Evolutionary conservation across 1,284 basidiomycete species (phyloP), one percentile per base, ranked within the genome.

Genomic region (Cutaneotrichosporon cyanovorans): DNA sequence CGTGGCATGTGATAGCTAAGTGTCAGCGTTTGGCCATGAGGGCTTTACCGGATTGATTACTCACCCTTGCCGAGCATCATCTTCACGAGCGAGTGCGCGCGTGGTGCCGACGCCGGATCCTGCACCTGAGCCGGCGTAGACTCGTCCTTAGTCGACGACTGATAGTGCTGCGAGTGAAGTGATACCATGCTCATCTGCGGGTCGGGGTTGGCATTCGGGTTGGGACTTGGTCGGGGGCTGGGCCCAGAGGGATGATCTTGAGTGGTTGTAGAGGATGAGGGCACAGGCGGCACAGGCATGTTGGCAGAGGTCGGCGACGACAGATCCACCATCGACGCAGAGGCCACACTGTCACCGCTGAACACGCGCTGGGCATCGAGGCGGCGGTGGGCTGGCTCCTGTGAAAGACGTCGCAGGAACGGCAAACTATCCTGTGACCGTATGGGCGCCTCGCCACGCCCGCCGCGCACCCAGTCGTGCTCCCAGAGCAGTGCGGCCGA

Each of bases 401-500:
- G 77, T 65, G 87, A 92, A 64, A 93, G 84, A 4, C 91, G 82
- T 16, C 87, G 83, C 19, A 93, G 75, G 76, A 93, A 95, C 4
- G 91, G 91, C 31, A 96, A 86, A 58, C 87, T 91, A 62, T 96
- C 92, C 66, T 95, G 87, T 31, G 84, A 84, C 18, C 86, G 83
- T 4, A 28, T 16, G 31, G 35, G 16, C 23, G 47, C 36, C 40
- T 54, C 52, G 14, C 39, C 36, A 5, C 40, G 39, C 8, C 48
- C 46, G 6, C 36, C 40, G 23, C 46, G 83, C 38, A 96, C 74
- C 92, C 92, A 96, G 7, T 80, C 78, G 69, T 95, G 91, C 62
- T 91, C 85, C 65, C 85, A 92, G 3, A 96, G 78, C 45, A 77
- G 68, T 48, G 84, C 84, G 0, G 91, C 92, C 51, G 79, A 81